A percentile compares a stretch with the other conserved stretches of the same genome.
Conservation (phyloP, 2,329 filamentous ascomycete genomes). For the Neopestalotiopsis sp. region DNA sequence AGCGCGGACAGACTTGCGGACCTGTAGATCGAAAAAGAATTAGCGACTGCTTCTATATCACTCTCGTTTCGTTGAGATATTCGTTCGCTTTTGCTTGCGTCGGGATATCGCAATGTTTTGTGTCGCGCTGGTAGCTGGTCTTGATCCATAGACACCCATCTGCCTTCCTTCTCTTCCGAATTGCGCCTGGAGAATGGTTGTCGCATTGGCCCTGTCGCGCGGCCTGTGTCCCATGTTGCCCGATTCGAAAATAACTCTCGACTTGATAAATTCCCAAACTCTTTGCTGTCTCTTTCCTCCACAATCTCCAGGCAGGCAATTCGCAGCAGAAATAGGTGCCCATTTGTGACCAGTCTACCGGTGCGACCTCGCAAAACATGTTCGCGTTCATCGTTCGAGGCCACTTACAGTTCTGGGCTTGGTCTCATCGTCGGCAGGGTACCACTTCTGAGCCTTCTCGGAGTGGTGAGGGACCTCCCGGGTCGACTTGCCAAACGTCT, state of each 20-base stretch:
- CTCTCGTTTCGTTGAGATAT: neutral
- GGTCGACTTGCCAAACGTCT: constrained; percentile 98
- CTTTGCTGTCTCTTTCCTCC: neutral
- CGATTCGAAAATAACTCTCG: neutral
- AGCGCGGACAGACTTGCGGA: constrained; percentile 91
- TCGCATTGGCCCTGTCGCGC: neutral
- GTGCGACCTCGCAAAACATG: neutral
- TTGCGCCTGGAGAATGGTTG: constrained; percentile 11
- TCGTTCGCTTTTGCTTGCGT: neutral
- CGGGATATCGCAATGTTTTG: neutral
- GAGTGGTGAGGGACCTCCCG: constrained; percentile 84
- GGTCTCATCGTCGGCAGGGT: constrained; percentile 91
- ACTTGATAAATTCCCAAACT: neutral
- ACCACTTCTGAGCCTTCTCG: constrained; percentile 99
- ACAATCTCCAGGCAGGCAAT: constrained; percentile 3
- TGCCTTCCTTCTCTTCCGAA: neutral
- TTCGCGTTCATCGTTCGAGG: constrained; percentile 1
- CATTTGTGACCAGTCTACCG: constrained; percentile 5
- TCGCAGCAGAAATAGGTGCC: neutral
- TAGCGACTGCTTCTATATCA: neutral
- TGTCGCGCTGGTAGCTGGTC: neutral
- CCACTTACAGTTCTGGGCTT: constrained; percentile 91
- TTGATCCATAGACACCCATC: neutral
- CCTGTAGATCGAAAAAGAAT: constrained; percentile 56
- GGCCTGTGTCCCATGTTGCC: neutral